A percentile compares a stretch with the other conserved stretches of the same genome.
Conservation (phyloP, 345 rosid genomes). For the Hypericum androsaemum region DNA sequence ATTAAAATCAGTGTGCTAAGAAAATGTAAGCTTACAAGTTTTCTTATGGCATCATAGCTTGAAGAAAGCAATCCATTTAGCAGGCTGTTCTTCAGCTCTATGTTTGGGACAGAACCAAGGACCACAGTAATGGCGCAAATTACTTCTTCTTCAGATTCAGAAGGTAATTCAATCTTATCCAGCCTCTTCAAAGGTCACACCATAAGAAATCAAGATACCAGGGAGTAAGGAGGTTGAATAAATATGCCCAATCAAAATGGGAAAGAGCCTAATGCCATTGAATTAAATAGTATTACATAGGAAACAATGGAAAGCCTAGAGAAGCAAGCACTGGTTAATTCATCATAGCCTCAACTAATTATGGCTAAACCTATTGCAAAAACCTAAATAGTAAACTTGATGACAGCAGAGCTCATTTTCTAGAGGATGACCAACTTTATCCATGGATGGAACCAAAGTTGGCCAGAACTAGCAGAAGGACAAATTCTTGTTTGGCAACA, state of each 20-base stretch:
- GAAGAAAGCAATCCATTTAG: constrained; percentile 74
- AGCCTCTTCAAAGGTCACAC: constrained; percentile 33
- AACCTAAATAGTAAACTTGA: no score
- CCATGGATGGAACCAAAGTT: no score
- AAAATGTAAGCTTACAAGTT: constrained; percentile 50
- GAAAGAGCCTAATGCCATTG: no score
- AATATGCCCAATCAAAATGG: not conserved
- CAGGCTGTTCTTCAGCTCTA: constrained; percentile 68
- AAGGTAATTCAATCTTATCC: constrained; percentile 62
- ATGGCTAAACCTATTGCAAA: no score
- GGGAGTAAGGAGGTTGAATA: not conserved
- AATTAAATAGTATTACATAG: no score
- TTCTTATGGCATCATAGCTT: constrained; percentile 70
- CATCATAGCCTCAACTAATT: no score
- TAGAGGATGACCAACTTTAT: no score
- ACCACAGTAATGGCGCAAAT: constrained; percentile 61
- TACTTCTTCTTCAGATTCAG: constrained; percentile 91
- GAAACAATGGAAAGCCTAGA: no score
- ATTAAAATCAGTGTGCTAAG: not conserved
- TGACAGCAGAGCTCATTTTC: no score
- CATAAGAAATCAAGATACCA: not conserved
- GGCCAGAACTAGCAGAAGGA: no score
- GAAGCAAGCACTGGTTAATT: no score
- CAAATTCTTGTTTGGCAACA: no score
- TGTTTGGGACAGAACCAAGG: constrained; percentile 54